Evolutionary conservation across 352 stramenopile species (phyloP), one percentile per base, ranked within the genome.

Genomic region (Blastocystis sp.): DNA sequence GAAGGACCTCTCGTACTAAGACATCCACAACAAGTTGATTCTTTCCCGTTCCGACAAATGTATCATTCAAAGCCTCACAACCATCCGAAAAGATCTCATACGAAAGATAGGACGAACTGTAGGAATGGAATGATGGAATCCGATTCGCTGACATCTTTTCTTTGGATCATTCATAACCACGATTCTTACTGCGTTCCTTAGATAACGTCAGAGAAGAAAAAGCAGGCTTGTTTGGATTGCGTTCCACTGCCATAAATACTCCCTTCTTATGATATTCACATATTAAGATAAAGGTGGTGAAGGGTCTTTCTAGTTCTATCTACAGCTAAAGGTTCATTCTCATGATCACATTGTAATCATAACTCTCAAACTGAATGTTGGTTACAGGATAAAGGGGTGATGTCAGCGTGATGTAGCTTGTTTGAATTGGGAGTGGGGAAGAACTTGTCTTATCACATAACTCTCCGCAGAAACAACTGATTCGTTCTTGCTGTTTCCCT

Each of bases 11-110:
- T 12, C 71, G 71, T 0, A 83, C 29, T 14, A 83, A 35, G 3
- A 83, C 46, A 49, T 83, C 71, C 6, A 83, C 71, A 61, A 83
- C 46, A 29, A 83, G 24, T 32, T 67, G 46, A 56, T 83, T 43
- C 19, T 27, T 11, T 29, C 51, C 29, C 6, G 35, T 49, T 51
- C 37, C 37, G n/a, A n/a, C n/a, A 46, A 46, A 46, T 46, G 3
- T 46, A 46, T 46, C 9, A 19, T 77, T 37, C 12, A 54, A 32
- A 1, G 35, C 43, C 65, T 77, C 65, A 32, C 11, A 52, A 32
- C 6, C 19, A 21, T 12, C 43, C 7, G 37, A 9, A 11, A 54
- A 37, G 16, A 65, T 24, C n/a, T 83, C 39, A 37, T 35, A 66
- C 16, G 35, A 65, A 29, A 83, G 51, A 46, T 51, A 66, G 9